Evolutionary conservation across 176 grass and related monocot species (phyloP), one percentile per base, ranked within the genome.

Genomic region (Carex pumila): DNA sequence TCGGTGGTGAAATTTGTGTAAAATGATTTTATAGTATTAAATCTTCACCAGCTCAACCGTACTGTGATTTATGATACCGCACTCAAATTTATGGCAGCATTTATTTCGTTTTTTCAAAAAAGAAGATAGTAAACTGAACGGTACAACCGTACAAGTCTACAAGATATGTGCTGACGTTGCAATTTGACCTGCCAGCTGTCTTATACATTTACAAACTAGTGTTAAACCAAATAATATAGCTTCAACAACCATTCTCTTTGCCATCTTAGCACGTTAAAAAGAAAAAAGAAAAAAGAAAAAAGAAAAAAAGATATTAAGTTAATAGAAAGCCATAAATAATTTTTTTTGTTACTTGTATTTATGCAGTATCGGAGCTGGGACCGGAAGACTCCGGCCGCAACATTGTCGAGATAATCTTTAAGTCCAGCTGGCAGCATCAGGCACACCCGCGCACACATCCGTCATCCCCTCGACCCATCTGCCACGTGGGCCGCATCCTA

Each of bases 321-420:
- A 45, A 45, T 41, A 70, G 14, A 39, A 43, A 70, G 65, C 31
- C 14, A 7, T 6, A 17, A 37, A 31, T 10, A 67, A 15, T 37
- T 37, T 36, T 47, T 47, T 47, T 47, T 47, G 7, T 47, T 9
- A 8, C 7, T 47, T 8, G 43, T 47, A 9, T 17, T 32, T n/a
- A 18, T 15, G 66, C 84, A 99, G 96, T 99, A 84, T 99, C 93
- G 0, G 96, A 95, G 86, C 76, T 99, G 2, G 96, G 91, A 3
- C 91, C 88, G 5, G 96, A 99, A 86, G 96, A 99, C 79, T 99
- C 96, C 0, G 93, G 96, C 2, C 88, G 93, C 22, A 95, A 89
- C 89, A 99, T 99, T 57, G 96, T 99, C 81, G 96, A 99, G 87
- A 99, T 99, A 68, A 99, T 99, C 87, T 95, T 99, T 81, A 99